phyloP scores from a whole-genome alignment of 176 grass and related monocot genomes.

The Triticum timopheevii region DNA sequence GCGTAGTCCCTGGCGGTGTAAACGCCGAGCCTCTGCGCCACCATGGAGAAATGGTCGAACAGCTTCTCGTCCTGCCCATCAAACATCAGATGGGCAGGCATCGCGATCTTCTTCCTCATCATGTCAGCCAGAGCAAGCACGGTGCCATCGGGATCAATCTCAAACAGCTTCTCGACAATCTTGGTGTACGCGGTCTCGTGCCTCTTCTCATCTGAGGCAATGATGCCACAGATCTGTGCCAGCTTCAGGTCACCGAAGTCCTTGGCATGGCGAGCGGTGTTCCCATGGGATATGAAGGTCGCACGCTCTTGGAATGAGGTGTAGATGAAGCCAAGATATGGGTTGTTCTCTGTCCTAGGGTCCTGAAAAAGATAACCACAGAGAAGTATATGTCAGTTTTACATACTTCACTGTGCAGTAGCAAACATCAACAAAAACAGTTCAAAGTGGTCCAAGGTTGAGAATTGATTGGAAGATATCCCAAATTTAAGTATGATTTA shows the following conservation, averaged over 20 bases:
- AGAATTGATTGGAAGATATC: not conserved
- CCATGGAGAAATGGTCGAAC: slow-evolving; percentile 91
- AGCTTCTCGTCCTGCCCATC: slow-evolving; percentile 79
- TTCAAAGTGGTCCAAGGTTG: not conserved
- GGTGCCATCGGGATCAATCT: slow-evolving; percentile 77
- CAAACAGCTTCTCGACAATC: slow-evolving; percentile 94
- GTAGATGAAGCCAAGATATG: slow-evolving; percentile 96
- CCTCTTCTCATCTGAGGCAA: slow-evolving; percentile 89
- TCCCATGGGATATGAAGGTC: slow-evolving; percentile 94
- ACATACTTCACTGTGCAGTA: not conserved
- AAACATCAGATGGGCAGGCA: slow-evolving; percentile 97
- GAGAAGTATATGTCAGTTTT: not conserved
- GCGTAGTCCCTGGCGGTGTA: slow-evolving; percentile 95
- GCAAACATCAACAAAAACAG: not conserved
- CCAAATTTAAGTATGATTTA: not conserved
- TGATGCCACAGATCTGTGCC: slow-evolving; percentile 89
- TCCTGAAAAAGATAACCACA: slow-evolving; percentile 56
- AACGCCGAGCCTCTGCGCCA: slow-evolving; percentile 76
- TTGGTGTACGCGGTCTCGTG: slow-evolving; percentile 96
- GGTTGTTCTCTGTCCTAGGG: slow-evolving; percentile 96
- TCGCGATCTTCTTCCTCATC: slow-evolving; percentile 98
- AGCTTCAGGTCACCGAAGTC: slow-evolving; percentile 84
- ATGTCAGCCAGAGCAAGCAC: slow-evolving; percentile 82
- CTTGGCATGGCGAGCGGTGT: slow-evolving; percentile 89
- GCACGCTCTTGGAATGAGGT: slow-evolving; percentile 96